Evolutionary conservation across 108 stramenopile genomes (phyloP), one percentile per base, ranked within the genome.

Genomic region (Cyclotella kingstonii): DNA sequence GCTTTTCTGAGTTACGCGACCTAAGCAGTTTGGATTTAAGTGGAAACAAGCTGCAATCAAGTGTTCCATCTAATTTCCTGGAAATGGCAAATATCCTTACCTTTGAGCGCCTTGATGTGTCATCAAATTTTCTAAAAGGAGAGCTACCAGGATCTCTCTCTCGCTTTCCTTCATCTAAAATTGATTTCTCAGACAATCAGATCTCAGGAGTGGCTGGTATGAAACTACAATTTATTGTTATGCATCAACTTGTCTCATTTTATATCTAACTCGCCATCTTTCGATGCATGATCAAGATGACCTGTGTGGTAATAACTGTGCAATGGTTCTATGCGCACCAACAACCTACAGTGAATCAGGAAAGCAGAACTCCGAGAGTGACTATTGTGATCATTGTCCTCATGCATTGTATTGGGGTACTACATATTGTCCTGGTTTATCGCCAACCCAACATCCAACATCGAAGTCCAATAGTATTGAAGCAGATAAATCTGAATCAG

Each of bases 291-390:
- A n/a, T n/a, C n/a, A n/a, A 54, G 53, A 66, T 33, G 51, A 61
- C 22, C 35, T 89, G 84, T 84, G 76, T 69, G 71, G 80, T 63
- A 73, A 51, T 36, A 68, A 77, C 8, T 88, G 87, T 50, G 70
- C 75, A 36, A 75, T 78, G 23, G 69, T 88, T 56, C 69, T 88
- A 14, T 88, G 87, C 60, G 80, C 84, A 22, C 67, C 79, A 5
- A 84, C 80, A 5, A 56, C 70, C 10, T 88, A 64, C 65, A 88
- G 77, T 44, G 14, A 49, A 9, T 60, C 67, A 4, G 84, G 87
- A n/a, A 81, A 78, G 22, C 76, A 80, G 27, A 51, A 42, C 9
- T 63, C 65, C 6, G 60, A 27, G 1, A 40, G 6, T 18, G 49
- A 44, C 5, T 56, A 76, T 29, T 89, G 87, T 35, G 7, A 56